phyloP scores from a whole-genome alignment of 345 rosid species.

The Sapria himalayana region DNA sequence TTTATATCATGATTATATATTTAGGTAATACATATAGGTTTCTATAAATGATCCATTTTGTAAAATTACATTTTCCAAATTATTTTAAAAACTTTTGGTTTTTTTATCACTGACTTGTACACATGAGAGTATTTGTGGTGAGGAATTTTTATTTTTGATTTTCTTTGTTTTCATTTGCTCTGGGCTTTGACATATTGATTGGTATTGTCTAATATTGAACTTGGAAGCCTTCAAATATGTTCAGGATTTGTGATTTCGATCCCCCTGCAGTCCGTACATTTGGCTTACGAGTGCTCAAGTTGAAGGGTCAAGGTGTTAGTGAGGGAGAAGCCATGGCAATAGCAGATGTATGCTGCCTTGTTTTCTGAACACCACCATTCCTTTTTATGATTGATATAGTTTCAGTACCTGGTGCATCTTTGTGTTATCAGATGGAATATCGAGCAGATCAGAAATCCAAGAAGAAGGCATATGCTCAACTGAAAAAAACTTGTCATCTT shows the following conservation, averaged over 20 bases:
- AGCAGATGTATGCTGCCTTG: conserved; percentile 38
- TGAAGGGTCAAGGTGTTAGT: conserved; percentile 55
- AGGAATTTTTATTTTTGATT: too few species aligned
- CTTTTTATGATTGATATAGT: background rate
- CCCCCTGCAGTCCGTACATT: conserved; percentile 68
- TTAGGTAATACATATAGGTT: too few species aligned
- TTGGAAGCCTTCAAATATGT: too few species aligned
- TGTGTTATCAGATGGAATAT: conserved; percentile 41
- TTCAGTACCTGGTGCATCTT: background rate
- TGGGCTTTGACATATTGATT: too few species aligned
- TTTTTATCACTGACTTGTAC: too few species aligned
- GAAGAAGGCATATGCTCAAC: conserved; percentile 47
- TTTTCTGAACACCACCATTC: background rate
- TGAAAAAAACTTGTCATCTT: conserved; percentile 39
- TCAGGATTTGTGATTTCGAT: conserved; percentile 36
- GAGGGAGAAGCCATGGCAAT: conserved; percentile 58
- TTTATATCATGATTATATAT: too few species aligned
- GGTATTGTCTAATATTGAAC: too few species aligned
- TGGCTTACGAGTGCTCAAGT: conserved; percentile 50
- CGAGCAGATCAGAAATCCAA: conserved; percentile 32
- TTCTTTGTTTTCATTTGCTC: too few species aligned
- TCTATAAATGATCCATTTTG: too few species aligned
- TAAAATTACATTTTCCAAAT: too few species aligned
- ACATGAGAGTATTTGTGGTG: too few species aligned
- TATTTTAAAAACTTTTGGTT: too few species aligned